phyloP scores from a whole-genome alignment of 345 rosid genomes.

The Physaria fendleri region DNA sequence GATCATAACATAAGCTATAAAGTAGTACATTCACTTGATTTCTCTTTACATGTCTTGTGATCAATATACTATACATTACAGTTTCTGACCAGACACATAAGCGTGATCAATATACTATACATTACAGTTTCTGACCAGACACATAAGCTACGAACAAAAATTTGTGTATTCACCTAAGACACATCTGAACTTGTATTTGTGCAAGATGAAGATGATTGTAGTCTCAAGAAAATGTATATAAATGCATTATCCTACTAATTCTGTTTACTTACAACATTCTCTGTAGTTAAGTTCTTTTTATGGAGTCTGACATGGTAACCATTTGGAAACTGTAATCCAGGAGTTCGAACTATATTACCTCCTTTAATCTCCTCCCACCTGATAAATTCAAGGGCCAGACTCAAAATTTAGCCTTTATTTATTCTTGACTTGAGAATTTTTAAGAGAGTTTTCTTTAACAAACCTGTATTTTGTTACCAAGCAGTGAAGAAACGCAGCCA shows the following conservation, averaged over 20 bases:
- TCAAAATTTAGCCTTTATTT: constrained; percentile 6
- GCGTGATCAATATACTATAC: no score
- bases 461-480: constrained; percentile 85
- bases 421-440: not conserved
- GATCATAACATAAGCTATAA: not conserved
- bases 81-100: constrained; percentile 15
- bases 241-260: not conserved
- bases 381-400: constrained; percentile 20
- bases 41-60: constrained; percentile 4
- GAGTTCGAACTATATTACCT: constrained; percentile 69
- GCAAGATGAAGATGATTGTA: not conserved
- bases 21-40: not conserved
- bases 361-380: constrained; percentile 75
- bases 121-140: constrained; percentile 16
- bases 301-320: constrained; percentile 63
- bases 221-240: not conserved
- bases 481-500: constrained; percentile 94
- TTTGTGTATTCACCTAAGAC: constrained; percentile 12
- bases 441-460: no score
- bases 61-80: constrained; percentile 24
- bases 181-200: constrained; percentile 16
- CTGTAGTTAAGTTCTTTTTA: constrained; percentile 29
- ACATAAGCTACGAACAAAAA: constrained; percentile 16
- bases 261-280: not conserved
- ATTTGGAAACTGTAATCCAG: constrained; percentile 86